A percentile compares a stretch with the other conserved stretches of the same genome.
Evolutionary conservation across 2,329 filamentous ascomycete genomes (phyloP).

Genomic region (Dichotomopilus funicola): DNA sequence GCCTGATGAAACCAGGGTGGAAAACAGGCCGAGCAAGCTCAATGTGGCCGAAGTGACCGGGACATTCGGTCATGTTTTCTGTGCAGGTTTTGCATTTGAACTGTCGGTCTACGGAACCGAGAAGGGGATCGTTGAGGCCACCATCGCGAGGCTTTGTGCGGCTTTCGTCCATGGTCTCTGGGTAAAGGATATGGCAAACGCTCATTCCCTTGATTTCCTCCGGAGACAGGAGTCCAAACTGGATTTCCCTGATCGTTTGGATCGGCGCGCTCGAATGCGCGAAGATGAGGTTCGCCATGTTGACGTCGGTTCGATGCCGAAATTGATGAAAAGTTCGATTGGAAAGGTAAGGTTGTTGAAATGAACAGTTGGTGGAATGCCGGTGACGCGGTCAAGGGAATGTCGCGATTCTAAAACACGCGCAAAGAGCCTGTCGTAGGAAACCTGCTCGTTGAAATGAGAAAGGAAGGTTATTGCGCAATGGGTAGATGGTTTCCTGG

Average conservation of each 20-base stretch:
- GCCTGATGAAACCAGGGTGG: constrained; percentile 92
- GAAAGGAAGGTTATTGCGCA: constrained; percentile 8
- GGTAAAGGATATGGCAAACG: constrained; percentile 90
- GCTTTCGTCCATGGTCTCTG: constrained; percentile 99
- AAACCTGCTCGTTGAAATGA: constrained; percentile 3
- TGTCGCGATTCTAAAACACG: constrained; percentile 13
- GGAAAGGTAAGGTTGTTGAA: constrained; percentile 2
- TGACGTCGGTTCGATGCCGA: constrained; percentile 28
- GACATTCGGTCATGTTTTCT: constrained; percentile 91
- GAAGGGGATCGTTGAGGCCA: constrained; percentile 89
- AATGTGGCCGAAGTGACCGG: constrained; percentile 97
- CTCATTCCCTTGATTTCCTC: constrained; percentile 99
- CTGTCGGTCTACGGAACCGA: constrained; percentile 92
- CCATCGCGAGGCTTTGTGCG: constrained; percentile 83
- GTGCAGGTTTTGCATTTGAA: constrained; percentile 96
- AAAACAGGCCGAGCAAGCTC: constrained; percentile 95
- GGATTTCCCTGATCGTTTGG: constrained; percentile 97
- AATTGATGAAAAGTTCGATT: background rate
- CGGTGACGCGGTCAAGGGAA: constrained; percentile 7
- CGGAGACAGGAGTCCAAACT: constrained; percentile 94
- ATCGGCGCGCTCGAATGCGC: constrained; percentile 89
- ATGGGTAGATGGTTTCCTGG: constrained; percentile 12
- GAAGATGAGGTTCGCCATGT: constrained; percentile 89
- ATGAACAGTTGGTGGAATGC: background rate
- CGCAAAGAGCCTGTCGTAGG: background rate